Base-by-base conservation (phyloP, 1,284 basidiomycete species). In the Moniliella sp. region DNA sequence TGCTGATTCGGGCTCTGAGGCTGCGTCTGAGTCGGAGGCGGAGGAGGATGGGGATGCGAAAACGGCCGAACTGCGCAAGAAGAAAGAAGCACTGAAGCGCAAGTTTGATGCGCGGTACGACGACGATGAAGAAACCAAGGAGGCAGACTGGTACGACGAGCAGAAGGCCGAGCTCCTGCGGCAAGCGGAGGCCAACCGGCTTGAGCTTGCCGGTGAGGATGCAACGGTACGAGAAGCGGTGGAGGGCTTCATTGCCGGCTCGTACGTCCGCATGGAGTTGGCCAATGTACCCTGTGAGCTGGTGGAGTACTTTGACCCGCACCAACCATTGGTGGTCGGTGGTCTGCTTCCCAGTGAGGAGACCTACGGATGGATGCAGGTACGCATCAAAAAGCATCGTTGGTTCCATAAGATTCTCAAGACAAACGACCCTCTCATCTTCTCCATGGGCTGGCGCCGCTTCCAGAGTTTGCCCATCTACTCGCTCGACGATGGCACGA, bases 91-190 rank as follows among this genome's bases (percentile, higher is more conserved):
- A 1, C 69, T 94, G 36, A 93, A 93, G 62, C 74, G 76, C 44
- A 88, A 88, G 59, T 94, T 94, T 57, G 81, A 97, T 64, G 80
- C 84, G 54, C 78, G 91, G 62, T 93, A 93, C 61, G 84, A 93
- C 57, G 82, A 84, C 50, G 78, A 79, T 1, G 61, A 61, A 11
- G 39, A 40, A 0, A 44, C 39, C 11, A 28, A 38, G 8, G 38
- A 42, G 11, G 44, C 52, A 18, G 49, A 54, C 30, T 59, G 53
- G 53, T 59, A 59, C 35, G 55, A 57, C 12, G 46, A 78, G 58
- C 76, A 81, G 61, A 97, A 94, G 65, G 80, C 80, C 17, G 81
- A 84, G 52, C 78, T 94, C 54, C 72, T 79, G 10, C 69, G 72
- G 4, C 86, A 93, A 56, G 73, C 79, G 5, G 70, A 74, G 34